These are phyloP conservation scores for Sphaerulina musiva DNA, from an alignment of 2,329 filamentous ascomycete species.

Conservation along the genomic window DNA sequence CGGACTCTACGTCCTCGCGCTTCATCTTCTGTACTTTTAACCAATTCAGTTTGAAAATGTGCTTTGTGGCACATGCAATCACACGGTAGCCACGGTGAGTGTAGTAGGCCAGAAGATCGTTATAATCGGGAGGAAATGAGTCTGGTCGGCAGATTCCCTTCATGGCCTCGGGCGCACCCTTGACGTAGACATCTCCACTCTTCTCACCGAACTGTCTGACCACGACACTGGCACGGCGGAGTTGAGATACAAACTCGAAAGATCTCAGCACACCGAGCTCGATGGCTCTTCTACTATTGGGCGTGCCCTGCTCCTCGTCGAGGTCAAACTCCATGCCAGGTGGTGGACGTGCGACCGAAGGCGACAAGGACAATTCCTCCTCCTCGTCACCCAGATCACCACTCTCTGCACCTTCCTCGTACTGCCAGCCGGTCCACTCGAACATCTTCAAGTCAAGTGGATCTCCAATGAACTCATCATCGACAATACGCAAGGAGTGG, in stretches of 20 bases:
- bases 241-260: constrained; percentile 91
- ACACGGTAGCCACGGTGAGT: constrained; percentile 95
- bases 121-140: constrained; percentile 81
- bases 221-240: constrained; percentile 86
- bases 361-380: constrained; percentile 67
- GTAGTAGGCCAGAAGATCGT: constrained; percentile 81
- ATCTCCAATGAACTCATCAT: constrained; percentile 84
- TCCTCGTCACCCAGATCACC: constrained; percentile 60
- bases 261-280: constrained; percentile 86
- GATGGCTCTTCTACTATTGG: constrained; percentile 49
- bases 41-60: constrained; percentile 83
- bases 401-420: constrained; percentile 75
- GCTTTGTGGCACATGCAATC: constrained; percentile 88
- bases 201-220: constrained; percentile 80
- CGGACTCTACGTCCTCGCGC: constrained; percentile 73
- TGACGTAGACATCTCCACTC: constrained; percentile 84
- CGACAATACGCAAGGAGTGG: constrained; percentile 80
- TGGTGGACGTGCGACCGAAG: constrained; percentile 83
- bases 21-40: constrained; percentile 92
- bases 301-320: constrained; percentile 44
- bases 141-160: constrained; percentile 81
- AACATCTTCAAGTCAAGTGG: constrained; percentile 98
- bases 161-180: constrained; percentile 95
- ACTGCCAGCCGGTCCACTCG: constrained; percentile 87
- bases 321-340: constrained; percentile 52